These are phyloP conservation scores for Aspergillus sclerotiicarbonarius DNA, from an alignment of 495 filamentous ascomycete species.

Conservation along the genomic window DNA sequence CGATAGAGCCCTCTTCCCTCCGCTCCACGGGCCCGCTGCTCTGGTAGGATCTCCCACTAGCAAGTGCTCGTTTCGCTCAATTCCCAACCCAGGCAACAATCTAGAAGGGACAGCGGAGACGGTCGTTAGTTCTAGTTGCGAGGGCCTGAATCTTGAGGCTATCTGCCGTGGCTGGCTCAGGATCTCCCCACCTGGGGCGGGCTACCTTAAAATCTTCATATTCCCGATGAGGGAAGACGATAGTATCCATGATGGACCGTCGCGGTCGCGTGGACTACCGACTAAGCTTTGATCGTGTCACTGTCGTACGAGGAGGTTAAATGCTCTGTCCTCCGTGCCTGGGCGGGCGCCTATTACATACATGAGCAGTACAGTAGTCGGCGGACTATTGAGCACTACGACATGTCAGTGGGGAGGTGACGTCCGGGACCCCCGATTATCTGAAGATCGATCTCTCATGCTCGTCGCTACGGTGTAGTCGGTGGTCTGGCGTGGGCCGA, in stretches of 20 bases:
- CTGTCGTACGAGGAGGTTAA: not conserved
- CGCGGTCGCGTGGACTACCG: not conserved
- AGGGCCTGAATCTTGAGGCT: not conserved
- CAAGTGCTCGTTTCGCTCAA: not conserved
- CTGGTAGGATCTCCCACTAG: constrained; percentile 16
- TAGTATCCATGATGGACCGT: not conserved
- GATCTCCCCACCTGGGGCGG: not conserved
- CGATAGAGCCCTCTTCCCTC: constrained; percentile 7
- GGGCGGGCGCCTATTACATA: not conserved
- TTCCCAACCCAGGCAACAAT: not conserved
- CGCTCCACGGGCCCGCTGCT: constrained; percentile 7
- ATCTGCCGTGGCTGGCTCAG: no score
- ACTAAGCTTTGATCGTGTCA: not conserved
- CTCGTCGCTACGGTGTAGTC: not conserved
- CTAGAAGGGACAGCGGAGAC: not conserved
- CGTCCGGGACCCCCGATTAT: not conserved
- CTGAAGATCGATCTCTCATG: not conserved
- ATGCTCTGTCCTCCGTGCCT: not conserved
- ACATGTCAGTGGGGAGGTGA: not conserved
- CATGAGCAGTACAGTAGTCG: not conserved
- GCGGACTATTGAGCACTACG: not conserved
- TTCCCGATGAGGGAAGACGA: not conserved
- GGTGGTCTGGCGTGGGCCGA: not conserved
- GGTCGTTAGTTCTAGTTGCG: not conserved
- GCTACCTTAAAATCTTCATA: not conserved